phyloP scores from a whole-genome alignment of 164 flowering plant genomes.

The Vitis riparia region DNA sequence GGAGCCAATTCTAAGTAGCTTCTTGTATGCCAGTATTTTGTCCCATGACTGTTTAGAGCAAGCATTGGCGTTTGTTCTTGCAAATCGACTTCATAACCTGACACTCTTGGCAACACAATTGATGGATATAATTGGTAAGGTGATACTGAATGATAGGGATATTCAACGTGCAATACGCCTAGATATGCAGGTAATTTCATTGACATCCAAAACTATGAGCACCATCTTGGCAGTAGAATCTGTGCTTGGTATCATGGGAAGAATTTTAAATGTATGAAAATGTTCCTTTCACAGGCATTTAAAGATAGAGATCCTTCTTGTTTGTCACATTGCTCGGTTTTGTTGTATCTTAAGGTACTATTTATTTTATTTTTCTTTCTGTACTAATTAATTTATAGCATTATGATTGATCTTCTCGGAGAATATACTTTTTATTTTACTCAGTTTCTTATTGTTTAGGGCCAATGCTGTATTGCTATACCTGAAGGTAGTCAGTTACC shows the following conservation, averaged over 20 bases:
- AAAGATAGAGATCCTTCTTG: slow-evolving; percentile 91
- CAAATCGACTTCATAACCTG: slow-evolving; percentile 75
- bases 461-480: too few relatives aligned
- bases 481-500: too few relatives aligned
- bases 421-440: too few relatives aligned
- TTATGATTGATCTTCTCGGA: too few relatives aligned
- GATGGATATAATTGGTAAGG: slow-evolving; percentile 69
- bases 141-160: slow-evolving; percentile 57
- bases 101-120: slow-evolving; percentile 77
- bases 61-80: slow-evolving; percentile 75
- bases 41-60: slow-evolving; percentile 77
- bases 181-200: slow-evolving; percentile 64
- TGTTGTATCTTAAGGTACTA: slow-evolving; percentile 76
- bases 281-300: slow-evolving; percentile 58
- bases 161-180: slow-evolving; percentile 73
- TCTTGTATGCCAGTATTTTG: slow-evolving; percentile 77
- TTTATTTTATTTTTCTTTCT: not conserved
- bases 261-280: slow-evolving; percentile 3
- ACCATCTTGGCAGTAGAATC: not conserved
- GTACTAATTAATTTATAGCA: not conserved
- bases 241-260: not conserved
- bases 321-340: slow-evolving; percentile 68
- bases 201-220: not conserved
- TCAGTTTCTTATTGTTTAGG: too few relatives aligned
- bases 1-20: slow-evolving; percentile 88